Percentiles rank a stretch among this genome's conserved stretches.
phyloP scores from a whole-genome alignment of 2,329 filamentous ascomycete species.

The Hypoxylon sp. region DNA sequence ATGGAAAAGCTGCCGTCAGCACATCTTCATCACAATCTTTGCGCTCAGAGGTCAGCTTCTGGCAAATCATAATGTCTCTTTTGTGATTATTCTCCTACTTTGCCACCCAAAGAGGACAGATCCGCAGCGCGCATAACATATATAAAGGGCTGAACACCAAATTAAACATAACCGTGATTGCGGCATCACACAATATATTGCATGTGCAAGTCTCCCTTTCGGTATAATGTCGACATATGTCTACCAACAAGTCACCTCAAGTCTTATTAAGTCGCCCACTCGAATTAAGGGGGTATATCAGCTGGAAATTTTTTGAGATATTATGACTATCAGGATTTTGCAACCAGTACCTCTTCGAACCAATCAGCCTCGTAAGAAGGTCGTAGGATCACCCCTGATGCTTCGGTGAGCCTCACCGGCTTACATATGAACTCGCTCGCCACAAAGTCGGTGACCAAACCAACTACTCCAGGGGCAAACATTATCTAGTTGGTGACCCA shows the following conservation, averaged over 20 bases:
- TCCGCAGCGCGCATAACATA: constrained; percentile 10
- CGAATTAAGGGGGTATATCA: neutral
- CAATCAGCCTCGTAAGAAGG: neutral
- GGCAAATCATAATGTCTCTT: neutral
- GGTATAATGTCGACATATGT: neutral
- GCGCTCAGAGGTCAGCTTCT: constrained; percentile 19
- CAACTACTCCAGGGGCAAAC: neutral
- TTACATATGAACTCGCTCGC: neutral
- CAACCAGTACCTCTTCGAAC: neutral
- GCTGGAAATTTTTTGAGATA: neutral
- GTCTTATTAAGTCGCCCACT: neutral
- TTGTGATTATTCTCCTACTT: constrained; percentile 8
- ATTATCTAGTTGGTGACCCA: neutral
- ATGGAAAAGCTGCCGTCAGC: constrained; percentile 32
- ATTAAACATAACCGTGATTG: constrained; percentile 4
- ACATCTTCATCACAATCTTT: constrained; percentile 9
- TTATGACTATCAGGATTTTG: constrained; percentile 1
- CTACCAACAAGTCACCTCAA: neutral
- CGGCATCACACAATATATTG: constrained; percentile 4
- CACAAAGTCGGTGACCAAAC: constrained; percentile 6
- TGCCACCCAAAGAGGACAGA: neutral
- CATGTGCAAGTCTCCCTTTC: constrained; percentile 7
- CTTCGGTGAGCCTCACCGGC: neutral
- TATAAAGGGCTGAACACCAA: neutral
- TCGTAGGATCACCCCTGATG: neutral